phyloP scores from a whole-genome alignment of 2,329 filamentous ascomycete genomes.

The Cytospora schulzeri region DNA sequence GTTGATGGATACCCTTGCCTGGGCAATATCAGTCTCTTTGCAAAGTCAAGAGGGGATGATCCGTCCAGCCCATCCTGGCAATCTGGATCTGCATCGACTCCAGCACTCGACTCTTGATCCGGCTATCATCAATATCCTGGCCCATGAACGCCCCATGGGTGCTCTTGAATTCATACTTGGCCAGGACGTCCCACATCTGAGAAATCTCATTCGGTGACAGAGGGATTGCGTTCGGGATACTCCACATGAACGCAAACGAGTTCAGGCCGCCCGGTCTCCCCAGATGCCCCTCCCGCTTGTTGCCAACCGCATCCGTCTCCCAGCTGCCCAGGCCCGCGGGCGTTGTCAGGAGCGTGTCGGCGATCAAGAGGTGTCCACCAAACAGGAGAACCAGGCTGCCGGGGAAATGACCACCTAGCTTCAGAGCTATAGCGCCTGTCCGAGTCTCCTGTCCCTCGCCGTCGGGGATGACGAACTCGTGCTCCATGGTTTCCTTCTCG shows the following conservation, averaged over 20 bases:
- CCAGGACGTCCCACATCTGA: slow-evolving; percentile 70
- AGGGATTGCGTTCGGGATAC: slow-evolving; percentile 74
- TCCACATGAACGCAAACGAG: slow-evolving; percentile 74
- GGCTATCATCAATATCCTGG: slow-evolving; percentile 58
- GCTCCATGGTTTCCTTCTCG: slow-evolving; percentile 41
- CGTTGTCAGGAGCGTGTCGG: slow-evolving; percentile 75
- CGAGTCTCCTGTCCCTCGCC: background rate
- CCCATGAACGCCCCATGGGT: slow-evolving; percentile 70
- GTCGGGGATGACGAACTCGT: slow-evolving; percentile 40
- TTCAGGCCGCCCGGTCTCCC: slow-evolving; percentile 48
- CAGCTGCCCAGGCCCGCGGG: slow-evolving; percentile 57
- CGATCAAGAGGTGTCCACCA: slow-evolving; percentile 65
- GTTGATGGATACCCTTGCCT: background rate
- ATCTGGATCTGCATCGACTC: slow-evolving; percentile 79
- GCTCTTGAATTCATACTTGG: slow-evolving; percentile 61
- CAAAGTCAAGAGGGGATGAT: slow-evolving; percentile 43
- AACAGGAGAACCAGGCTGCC: slow-evolving; percentile 71
- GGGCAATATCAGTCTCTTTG: background rate
- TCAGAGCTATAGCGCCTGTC: slow-evolving; percentile 62
- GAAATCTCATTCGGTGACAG: slow-evolving; percentile 64
- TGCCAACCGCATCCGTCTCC: slow-evolving; percentile 45
- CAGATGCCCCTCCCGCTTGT: slow-evolving; percentile 31
- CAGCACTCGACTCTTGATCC: slow-evolving; percentile 66
- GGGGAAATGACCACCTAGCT: slow-evolving; percentile 78
- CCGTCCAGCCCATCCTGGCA: slow-evolving; percentile 49